Evolutionary conservation across 148 eudicot genomes (phyloP).

Genomic region (Dianthus caryophyllus): DNA sequence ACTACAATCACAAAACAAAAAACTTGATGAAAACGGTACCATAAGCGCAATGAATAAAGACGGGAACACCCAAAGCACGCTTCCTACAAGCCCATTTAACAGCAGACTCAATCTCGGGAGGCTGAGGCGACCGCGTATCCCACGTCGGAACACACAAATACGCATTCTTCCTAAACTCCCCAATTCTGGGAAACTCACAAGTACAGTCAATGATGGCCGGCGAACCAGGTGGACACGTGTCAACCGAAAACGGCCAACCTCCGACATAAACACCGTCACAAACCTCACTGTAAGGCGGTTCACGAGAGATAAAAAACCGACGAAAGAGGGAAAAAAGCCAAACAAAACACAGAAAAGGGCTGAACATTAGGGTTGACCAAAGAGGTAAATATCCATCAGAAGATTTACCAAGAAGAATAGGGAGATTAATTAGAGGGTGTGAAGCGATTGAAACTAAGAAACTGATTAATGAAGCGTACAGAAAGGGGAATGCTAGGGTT

Average conservation of each 20-base stretch:
- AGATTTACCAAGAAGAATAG: conserved; percentile 63
- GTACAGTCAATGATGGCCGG: conserved; percentile 89
- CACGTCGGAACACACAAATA: conserved; percentile 82
- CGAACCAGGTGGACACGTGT: conserved; percentile 66
- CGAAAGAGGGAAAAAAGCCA: conserved; percentile 52
- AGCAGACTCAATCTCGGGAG: conserved; percentile 68
- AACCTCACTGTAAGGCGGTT: conserved; percentile 64
- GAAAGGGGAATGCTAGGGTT: conserved; percentile 52
- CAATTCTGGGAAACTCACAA: conserved; percentile 64
- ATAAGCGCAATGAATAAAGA: conserved; percentile 87
- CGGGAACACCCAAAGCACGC: conserved; percentile 56
- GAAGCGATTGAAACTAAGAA: conserved; percentile 65
- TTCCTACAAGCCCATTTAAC: conserved; percentile 84
- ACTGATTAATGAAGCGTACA: conserved; percentile 70
- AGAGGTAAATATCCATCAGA: conserved; percentile 70
- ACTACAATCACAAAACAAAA: not conserved
- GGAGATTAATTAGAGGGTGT: conserved; percentile 68
- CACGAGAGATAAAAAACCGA: conserved; percentile 45
- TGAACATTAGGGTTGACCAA: conserved; percentile 62
- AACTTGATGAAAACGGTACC: conserved; percentile 58
- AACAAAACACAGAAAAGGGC: conserved; percentile 64
- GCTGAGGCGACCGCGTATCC: conserved; percentile 79
- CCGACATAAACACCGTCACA: conserved; percentile 79
- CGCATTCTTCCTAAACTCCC: conserved; percentile 36
- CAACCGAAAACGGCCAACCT: conserved; percentile 72